phyloP scores from a whole-genome alignment of 192 early-diverging fungal genomes.

The Cetraspora pellucida region DNA sequence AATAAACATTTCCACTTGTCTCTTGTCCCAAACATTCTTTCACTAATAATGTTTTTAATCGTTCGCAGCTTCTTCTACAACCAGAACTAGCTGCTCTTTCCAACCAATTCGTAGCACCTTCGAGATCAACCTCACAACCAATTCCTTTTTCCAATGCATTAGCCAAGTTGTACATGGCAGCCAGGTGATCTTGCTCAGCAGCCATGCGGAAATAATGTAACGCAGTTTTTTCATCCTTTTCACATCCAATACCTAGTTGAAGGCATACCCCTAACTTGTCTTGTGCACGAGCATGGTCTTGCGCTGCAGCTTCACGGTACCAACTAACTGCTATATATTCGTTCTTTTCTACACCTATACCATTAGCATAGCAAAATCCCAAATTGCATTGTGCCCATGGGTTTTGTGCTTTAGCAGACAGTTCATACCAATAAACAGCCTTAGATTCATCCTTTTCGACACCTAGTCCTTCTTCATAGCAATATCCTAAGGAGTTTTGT shows the following conservation, averaged over 20 bases:
- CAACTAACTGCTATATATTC: constrained; percentile 69
- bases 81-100: constrained; percentile 49
- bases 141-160: constrained; percentile 49
- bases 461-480: constrained; percentile 76
- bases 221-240: constrained; percentile 50
- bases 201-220: constrained; percentile 53
- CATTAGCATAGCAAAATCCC: constrained; percentile 72
- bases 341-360: constrained; percentile 61
- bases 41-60: constrained; percentile 52
- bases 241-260: constrained; percentile 54
- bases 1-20: constrained; percentile 40
- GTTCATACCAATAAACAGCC: constrained; percentile 60
- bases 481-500: constrained; percentile 73
- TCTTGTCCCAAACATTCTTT: constrained; percentile 54
- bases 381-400: constrained; percentile 80
- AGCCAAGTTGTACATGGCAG: constrained; percentile 52
- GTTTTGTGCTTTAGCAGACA: constrained; percentile 66
- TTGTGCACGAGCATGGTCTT: constrained; percentile 68
- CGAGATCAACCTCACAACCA: constrained; percentile 45
- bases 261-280: constrained; percentile 74
- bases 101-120: constrained; percentile 47
- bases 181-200: constrained; percentile 57
- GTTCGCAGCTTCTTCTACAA: constrained; percentile 54
- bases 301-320: constrained; percentile 61
- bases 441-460: constrained; percentile 51